These are phyloP conservation scores for Lentinula sp. DNA, from an alignment of 768 basidiomycete genomes.

Conservation along the genomic window DNA sequence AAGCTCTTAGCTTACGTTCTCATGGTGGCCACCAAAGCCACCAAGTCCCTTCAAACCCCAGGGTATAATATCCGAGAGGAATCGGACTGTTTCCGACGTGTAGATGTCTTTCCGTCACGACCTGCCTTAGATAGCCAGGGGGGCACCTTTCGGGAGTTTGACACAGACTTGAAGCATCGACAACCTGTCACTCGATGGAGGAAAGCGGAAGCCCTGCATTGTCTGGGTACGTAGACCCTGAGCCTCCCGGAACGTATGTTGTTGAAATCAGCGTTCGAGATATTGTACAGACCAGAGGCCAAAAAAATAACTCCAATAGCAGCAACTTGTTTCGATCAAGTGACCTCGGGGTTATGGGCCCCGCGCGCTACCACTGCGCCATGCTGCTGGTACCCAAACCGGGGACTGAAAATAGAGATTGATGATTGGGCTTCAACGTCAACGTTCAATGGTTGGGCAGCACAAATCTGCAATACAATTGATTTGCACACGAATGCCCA, in stretches of 20 bases:
- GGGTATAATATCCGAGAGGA: background rate
- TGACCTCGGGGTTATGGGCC: constrained; percentile 62
- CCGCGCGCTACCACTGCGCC: constrained; percentile 55
- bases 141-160: background rate
- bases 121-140: no score
- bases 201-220: no score
- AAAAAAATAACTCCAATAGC: constrained; percentile 27
- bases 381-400: constrained; percentile 32
- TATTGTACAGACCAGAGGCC: background rate
- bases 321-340: constrained; percentile 63
- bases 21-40: background rate
- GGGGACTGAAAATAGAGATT: background rate
- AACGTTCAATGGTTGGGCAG: no score
- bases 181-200: no score
- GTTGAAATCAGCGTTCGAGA: no score
- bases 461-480: no score
- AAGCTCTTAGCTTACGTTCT: background rate
- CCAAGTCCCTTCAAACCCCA: background rate
- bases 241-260: no score
- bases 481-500: no score
- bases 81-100: background rate
- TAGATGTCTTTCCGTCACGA: no score
- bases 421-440: no score
- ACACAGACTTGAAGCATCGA: no score
- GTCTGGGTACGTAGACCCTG: no score